Conservation (phyloP, 2,329 filamentous ascomycete genomes). For the Phaeosphaeriaceae sp. region DNA sequence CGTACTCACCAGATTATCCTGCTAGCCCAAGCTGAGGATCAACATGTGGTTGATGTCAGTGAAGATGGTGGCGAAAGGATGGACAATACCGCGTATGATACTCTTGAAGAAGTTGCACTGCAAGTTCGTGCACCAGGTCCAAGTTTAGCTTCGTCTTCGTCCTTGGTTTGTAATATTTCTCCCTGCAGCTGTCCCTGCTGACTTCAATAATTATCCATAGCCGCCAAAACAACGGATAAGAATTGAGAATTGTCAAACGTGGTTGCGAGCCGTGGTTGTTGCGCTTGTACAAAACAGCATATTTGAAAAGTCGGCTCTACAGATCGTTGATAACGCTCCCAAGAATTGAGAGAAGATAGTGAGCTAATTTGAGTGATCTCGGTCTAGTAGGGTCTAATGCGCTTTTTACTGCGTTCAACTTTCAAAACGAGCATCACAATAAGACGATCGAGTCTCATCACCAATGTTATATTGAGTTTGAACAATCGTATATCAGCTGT, state of each 20-base stretch:
- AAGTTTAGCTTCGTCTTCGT: constrained; percentile 20
- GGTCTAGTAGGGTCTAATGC: too few relatives aligned
- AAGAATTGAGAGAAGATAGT: constrained; percentile 16
- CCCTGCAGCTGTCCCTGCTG: background rate
- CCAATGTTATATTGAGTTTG: too few relatives aligned
- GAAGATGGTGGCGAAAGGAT: constrained; percentile 2
- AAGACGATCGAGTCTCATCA: too few relatives aligned
- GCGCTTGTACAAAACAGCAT: constrained; percentile 18
- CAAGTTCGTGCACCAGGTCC: constrained; percentile 21
- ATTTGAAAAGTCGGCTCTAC: constrained; percentile 9
- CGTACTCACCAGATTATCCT: constrained; percentile 12
- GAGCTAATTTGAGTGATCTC: too few relatives aligned
- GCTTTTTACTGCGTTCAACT: too few relatives aligned
- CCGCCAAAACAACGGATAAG: constrained; percentile 18
- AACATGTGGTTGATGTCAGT: constrained; percentile 15
- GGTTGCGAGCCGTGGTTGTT: constrained; percentile 24
- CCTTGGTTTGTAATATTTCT: constrained; percentile 6
- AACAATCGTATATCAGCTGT: too few relatives aligned
- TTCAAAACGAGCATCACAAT: too few relatives aligned
- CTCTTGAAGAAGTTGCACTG: constrained; percentile 26
- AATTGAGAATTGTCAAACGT: constrained; percentile 32
- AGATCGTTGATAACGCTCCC: constrained; percentile 12
- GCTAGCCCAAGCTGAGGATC: constrained; percentile 13
- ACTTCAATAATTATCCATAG: constrained; percentile 4
- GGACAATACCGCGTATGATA: constrained; percentile 14